Base-by-base conservation (phyloP, 1,284 basidiomycete genomes). In the Blastosporella zonata region DNA sequence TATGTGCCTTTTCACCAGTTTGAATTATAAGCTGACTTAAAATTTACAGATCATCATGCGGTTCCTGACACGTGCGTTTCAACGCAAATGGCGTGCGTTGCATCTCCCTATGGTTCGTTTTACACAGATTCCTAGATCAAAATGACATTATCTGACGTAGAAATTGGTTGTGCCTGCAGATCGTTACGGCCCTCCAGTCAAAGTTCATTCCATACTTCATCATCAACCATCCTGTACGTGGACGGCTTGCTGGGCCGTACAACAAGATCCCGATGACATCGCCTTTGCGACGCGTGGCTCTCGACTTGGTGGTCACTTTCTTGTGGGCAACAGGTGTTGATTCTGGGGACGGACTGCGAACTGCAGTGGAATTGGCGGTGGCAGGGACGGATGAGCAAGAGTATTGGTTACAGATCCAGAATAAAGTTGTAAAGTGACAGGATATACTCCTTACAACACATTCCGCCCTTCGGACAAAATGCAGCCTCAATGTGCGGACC, bases 181-280 rank as follows among this genome's bases (percentile, higher is more conserved):
- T 66, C 17, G 55, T 72, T 44, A 43, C 59, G 27, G 60, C 69
- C 4, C 62, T 92, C 33, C 71, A 72, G 48, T 71, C 79, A 18
- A 79, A 84, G 21, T 71, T 95, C 7, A 68, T 75, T 10, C 90
- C 91, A 7, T 95, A 82, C 68, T 96, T 94, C 68, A 73, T 74
- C 56, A 75, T 93, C 44, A 69, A 67, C 9, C 92, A 94, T 61
- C 73, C 88, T 3, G 69, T 71, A 27, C 81, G 79, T 39, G 92
- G 92, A 5, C 71, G 71, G 44, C 62, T 93, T 20, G 67, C 71
- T 15, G 93, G 93, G 0, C 92, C 93, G 9, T 95, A 81, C 67
- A 65, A 70, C 40, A 88, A 81, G 62, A 67, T 94, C 25, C 75
- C 78, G 22, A n/a, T 45, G 9, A 33, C 53, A 18, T 63, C 64